Evolutionary conservation across 768 basidiomycete genomes (phyloP), one percentile per base, ranked within the genome.

Genomic region (Lactarius tabidus): DNA sequence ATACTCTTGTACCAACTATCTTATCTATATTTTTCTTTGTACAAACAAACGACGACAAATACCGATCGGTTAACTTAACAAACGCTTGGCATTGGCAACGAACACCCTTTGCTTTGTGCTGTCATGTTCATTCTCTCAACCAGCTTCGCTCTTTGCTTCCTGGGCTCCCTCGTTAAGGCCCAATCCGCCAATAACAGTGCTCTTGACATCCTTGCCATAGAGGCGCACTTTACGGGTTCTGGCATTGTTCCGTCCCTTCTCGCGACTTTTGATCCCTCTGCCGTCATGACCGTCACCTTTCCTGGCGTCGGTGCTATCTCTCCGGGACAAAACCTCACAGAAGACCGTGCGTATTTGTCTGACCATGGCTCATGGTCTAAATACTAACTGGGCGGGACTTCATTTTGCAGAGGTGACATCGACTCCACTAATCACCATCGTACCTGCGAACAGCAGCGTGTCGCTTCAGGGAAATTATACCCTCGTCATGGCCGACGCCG

Each of bases 401-500:
- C 8, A 17, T n/a, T 41, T 61, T 41, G 7, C 72, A 92, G 90
- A 86, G 76, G 85, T 82, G 63, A 75, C 77, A 12, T 75, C 81
- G 26, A 76, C 78, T 29, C 90, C 91, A 6, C 76, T 74, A 7
- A 74, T 91, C 66, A 77, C 79, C 15, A 70, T 90, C 61, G 77
- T 78, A 6, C 77, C 84, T 14, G 80, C 77, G 57, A 83, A 84
- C 74, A 74, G 79, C 38, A 80, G 83, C 29, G 74, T 77, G 18
- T 39, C 74, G 14, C 74, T 88, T 59, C 73, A 73, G 41, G 83
- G 81, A 15, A 81, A 75, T 48, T 91, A 81, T 75, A 90, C 90
- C 29, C 72, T 93, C 39, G 79, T 83, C 59, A 89, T 94, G 89
- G 81, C 85, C 35, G 91, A 94, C 70, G 88, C 89, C 15, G 85